Evolutionary conservation across 2,329 filamentous ascomycete genomes (phyloP).

Genomic region (Colletotrichum sp.): DNA sequence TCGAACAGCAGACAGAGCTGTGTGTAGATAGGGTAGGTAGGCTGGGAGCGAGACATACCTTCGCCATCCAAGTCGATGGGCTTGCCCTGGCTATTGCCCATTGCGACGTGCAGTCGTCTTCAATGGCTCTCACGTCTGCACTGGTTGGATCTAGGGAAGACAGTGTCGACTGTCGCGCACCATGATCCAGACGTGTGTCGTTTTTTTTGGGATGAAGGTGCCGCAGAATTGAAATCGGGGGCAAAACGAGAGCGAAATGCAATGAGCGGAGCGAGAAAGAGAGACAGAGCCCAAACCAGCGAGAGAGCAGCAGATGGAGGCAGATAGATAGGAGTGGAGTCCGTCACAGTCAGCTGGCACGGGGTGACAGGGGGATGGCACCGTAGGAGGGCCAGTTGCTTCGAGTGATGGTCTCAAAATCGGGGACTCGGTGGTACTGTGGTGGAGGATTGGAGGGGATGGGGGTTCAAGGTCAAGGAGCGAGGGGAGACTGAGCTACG

Average conservation of each 20-base stretch:
- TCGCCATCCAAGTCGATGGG: slow-evolving; percentile 91
- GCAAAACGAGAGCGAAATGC: slow-evolving; percentile 8
- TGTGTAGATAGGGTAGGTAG: not conserved
- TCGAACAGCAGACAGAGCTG: not conserved
- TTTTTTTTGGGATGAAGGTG: slow-evolving; percentile 4
- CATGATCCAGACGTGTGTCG: slow-evolving; percentile 15
- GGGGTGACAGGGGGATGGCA: slow-evolving; percentile 15
- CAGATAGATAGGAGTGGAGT: slow-evolving; percentile 22
- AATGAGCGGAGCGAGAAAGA: slow-evolving; percentile 15
- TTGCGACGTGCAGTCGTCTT: slow-evolving; percentile 42
- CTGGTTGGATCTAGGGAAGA: slow-evolving; percentile 16
- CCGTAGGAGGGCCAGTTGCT: slow-evolving; percentile 9
- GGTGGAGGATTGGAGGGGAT: not conserved
- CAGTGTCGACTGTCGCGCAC: slow-evolving; percentile 9
- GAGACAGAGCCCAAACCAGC: slow-evolving; percentile 3
- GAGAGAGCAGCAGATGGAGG: slow-evolving; percentile 13
- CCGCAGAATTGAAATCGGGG: not conserved
- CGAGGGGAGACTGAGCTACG: not conserved
- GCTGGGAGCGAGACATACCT: slow-evolving; percentile 61
- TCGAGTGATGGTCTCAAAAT: slow-evolving; percentile 16
- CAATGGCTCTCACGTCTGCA: slow-evolving; percentile 21
- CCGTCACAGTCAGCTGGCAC: slow-evolving; percentile 21
- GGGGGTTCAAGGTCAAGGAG: not conserved
- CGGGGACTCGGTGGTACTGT: slow-evolving; percentile 8
- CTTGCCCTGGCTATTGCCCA: slow-evolving; percentile 97